Conservation (phyloP, 441 rosid genomes). For the Viola pubescens region DNA sequence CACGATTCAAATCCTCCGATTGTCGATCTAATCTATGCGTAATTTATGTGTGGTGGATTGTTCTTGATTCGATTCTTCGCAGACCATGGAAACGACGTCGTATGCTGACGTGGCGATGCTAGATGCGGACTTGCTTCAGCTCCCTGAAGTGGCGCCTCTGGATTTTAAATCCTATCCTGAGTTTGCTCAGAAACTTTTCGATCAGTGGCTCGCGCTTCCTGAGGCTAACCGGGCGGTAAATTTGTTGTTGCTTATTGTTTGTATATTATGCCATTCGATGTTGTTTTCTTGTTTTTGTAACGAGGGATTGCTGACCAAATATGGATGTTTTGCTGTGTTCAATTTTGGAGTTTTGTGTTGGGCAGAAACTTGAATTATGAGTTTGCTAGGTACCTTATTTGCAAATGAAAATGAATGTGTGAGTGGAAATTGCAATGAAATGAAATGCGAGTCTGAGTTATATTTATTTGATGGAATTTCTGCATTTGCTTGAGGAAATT, state of each 20-base stretch:
- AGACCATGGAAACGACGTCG: slow-evolving; percentile 46
- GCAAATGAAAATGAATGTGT: no score
- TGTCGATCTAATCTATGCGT: neutral
- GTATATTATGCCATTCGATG: neutral
- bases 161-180: slow-evolving; percentile 60
- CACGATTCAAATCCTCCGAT: neutral
- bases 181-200: slow-evolving; percentile 71
- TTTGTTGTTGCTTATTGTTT: neutral
- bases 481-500: no score
- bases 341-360: no score
- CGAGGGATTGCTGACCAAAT: no score
- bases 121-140: slow-evolving; percentile 80
- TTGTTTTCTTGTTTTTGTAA: neutral
- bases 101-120: slow-evolving; percentile 53
- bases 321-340: no score
- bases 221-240: slow-evolving; percentile 73
- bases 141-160: slow-evolving; percentile 68
- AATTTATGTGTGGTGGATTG: no score
- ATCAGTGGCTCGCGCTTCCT: slow-evolving; percentile 95
- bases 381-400: no score
- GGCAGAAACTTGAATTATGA: no score
- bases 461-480: no score
- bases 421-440: no score
- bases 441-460: no score
- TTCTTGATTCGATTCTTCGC: no score